Percentiles rank a stretch among this genome's conserved stretches.
Evolutionary conservation across 1,139 yeast species (phyloP).

Genomic region (Kazachstania sp.): DNA sequence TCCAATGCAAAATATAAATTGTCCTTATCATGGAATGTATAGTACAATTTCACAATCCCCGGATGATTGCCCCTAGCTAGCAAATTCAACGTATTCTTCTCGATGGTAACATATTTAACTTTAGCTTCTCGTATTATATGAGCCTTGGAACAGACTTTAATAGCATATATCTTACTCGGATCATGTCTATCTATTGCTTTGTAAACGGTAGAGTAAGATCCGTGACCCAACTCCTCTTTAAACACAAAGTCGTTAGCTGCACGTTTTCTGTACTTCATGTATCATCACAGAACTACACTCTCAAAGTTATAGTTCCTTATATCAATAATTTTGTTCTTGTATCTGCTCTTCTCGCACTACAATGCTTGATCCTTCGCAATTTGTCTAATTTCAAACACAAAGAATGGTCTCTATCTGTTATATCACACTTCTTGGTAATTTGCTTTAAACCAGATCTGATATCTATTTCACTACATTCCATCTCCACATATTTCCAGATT

Average conservation of each 20-base stretch:
- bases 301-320: neutral
- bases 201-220: slow-evolving; percentile 90
- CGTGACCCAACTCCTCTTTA: slow-evolving; percentile 85
- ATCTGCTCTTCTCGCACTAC: neutral
- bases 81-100: slow-evolving; percentile 82
- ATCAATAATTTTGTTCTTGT: neutral
- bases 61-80: slow-evolving; percentile 62
- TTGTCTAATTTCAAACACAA: too few relatives aligned
- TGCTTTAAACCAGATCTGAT: too few relatives aligned
- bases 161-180: slow-evolving; percentile 55
- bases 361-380: neutral
- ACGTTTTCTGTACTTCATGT: slow-evolving; percentile 40
- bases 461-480: too few relatives aligned
- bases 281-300: slow-evolving; percentile 9
- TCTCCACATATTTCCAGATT: too few relatives aligned
- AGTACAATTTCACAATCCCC: slow-evolving; percentile 80
- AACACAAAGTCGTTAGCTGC: slow-evolving; percentile 81
- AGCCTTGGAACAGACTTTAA: slow-evolving; percentile 82
- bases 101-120: slow-evolving; percentile 92
- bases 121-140: slow-evolving; percentile 93
- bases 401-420: too few relatives aligned
- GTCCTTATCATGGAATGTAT: slow-evolving; percentile 87
- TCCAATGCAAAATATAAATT: slow-evolving; percentile 88
- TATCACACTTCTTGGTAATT: too few relatives aligned
- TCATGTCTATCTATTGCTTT: slow-evolving; percentile 57